Base-by-base conservation (phyloP, 371 early-diverging fungal species). In the Lichtheimia ornata region DNA sequence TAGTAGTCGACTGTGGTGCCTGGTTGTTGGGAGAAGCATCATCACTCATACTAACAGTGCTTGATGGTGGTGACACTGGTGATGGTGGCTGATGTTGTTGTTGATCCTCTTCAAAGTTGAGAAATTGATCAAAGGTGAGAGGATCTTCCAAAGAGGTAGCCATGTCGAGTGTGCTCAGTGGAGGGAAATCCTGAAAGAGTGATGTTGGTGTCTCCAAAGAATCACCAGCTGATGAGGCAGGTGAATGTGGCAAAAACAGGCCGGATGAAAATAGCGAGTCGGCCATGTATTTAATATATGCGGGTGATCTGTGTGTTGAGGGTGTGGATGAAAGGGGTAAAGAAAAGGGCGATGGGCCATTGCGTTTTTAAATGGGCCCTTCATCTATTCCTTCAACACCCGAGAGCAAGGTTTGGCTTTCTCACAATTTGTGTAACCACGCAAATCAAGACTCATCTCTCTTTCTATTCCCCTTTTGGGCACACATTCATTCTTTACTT, bases 1-100 rank as follows among this genome's bases (percentile, higher is more conserved):
- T 70, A 43, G 58, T 58, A 20, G 65, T 59, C 13, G 54, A 35
- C 35, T 35, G 35, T 35, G 6, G 35, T 35, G 35, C 35, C 35
- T 35, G 35, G 11, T 9, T 35, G 11, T 9, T 35, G n/a, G 47
- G 12, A 47, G 47, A 14, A 5, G 47, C 17, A n/a, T 18, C 22
- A 22, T n/a, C 18, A 47, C 18, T 7, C 47, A 22, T 47, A 22
- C 18, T n/a, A 22, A 47, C 18, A 18, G 47, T n/a, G 47, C 47
- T 47, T 22, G 47, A 2, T 47, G 47, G n/a, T 22, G 47, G 47
- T 35, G 35, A 35, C 35, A 35, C 35, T 47, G 47, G 47, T n/a
- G 47, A 18, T 18, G 47, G 47, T 47, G 47, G 47, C 11, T 22
- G 18, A n/a, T 47, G 47, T 17, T n/a, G 18, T 22, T 47, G 47